Evolutionary conservation across 768 basidiomycete genomes (phyloP).

Genomic region (Hygrocybe coccinea): DNA sequence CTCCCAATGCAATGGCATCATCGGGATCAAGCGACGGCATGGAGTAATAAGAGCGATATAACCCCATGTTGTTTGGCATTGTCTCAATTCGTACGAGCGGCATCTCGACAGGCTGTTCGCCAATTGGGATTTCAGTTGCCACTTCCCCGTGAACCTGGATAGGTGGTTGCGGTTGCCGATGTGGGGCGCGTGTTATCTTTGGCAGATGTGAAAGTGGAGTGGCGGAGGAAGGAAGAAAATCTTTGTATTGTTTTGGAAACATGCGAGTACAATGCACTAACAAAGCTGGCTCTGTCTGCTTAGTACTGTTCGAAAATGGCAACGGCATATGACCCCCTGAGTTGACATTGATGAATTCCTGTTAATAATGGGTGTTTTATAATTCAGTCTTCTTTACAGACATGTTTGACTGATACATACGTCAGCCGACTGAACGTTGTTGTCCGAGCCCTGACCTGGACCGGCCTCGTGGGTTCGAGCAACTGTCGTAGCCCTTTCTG

Average conservation of each 20-base stretch:
- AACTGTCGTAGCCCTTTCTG: too few relatives aligned
- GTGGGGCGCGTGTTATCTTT: not conserved
- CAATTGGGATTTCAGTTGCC: not conserved
- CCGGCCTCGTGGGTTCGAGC: too few relatives aligned
- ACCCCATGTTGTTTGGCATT: not conserved
- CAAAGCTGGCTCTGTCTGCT: too few relatives aligned
- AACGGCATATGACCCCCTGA: too few relatives aligned
- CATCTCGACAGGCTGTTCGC: not conserved
- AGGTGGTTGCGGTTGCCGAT: not conserved
- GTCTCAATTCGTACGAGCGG: not conserved
- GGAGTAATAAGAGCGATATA: conserved; percentile 2
- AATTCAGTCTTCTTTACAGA: too few relatives aligned
- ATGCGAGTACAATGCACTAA: not conserved
- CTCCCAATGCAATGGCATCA: not conserved
- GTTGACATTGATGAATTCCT: too few relatives aligned
- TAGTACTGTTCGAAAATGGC: too few relatives aligned
- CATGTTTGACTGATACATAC: too few relatives aligned
- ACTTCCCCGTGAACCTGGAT: not conserved
- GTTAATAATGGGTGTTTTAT: too few relatives aligned
- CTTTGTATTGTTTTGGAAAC: not conserved
- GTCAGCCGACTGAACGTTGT: too few relatives aligned
- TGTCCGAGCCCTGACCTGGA: too few relatives aligned
- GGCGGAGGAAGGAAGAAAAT: not conserved
- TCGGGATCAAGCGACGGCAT: conserved; percentile 3
- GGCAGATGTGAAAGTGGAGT: not conserved